These are phyloP conservation scores for Anisodus acutangulus DNA, from an alignment of 257 asterid genomes.

Conservation along the genomic window DNA sequence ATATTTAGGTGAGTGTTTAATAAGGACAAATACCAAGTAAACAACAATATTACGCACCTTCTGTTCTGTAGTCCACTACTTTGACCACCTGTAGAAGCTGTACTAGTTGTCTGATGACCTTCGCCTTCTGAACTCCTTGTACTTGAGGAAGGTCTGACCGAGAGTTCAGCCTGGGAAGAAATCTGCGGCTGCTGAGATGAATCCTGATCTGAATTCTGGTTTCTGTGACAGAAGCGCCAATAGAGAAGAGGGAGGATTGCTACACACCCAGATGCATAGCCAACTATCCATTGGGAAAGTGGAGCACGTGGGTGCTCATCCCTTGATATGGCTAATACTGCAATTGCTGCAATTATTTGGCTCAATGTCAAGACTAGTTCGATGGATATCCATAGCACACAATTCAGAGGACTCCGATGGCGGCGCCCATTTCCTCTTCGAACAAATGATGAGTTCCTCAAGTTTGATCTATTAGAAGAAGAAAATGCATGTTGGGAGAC, in stretches of 20 bases:
- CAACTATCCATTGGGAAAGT: constrained; percentile 71
- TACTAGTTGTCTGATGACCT: constrained; percentile 50
- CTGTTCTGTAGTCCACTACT: constrained; percentile 52
- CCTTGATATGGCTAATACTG: constrained; percentile 70
- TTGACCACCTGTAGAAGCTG: constrained; percentile 54
- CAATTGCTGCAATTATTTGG: constrained; percentile 83
- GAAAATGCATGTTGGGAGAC: constrained; percentile 57
- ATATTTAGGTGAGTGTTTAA: background rate
- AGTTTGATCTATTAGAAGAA: constrained; percentile 58
- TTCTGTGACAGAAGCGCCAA: constrained; percentile 83
- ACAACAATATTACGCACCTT: constrained; percentile 47
- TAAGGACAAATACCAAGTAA: background rate
- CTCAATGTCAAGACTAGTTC: constrained; percentile 74
- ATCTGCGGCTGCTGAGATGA: constrained; percentile 57
- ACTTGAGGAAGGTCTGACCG: constrained; percentile 53
- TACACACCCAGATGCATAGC: constrained; percentile 93
- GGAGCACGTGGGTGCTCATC: constrained; percentile 88
- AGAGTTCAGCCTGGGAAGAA: constrained; percentile 54
- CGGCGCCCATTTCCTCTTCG: constrained; percentile 69
- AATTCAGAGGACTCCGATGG: constrained; percentile 84
- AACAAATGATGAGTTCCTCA: constrained; percentile 61
- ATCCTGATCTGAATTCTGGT: constrained; percentile 73
- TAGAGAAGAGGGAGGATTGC: constrained; percentile 82
- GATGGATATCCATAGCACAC: constrained; percentile 81
- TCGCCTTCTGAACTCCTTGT: constrained; percentile 59